A percentile compares a stretch with the other conserved stretches of the same genome.
phyloP scores from a whole-genome alignment of 2,329 filamentous ascomycete species.

The Aureobasidium subglaciale region DNA sequence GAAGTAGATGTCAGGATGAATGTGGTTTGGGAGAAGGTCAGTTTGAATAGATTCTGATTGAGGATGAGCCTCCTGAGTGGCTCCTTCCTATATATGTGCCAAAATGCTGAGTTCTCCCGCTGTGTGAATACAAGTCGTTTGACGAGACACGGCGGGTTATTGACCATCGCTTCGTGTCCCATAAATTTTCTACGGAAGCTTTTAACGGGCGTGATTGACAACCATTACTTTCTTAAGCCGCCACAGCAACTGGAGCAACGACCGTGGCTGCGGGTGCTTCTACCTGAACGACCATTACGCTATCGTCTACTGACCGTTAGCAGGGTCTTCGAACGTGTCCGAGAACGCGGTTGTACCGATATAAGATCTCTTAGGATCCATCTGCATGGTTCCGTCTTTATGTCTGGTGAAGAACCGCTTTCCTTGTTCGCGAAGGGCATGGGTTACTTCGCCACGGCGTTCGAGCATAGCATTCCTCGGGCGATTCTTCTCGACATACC shows the following conservation, averaged over 20 bases:
- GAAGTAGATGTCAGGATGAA: neutral
- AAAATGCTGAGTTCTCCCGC: no score
- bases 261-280: neutral
- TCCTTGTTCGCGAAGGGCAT: slow-evolving; percentile 3
- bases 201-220: no score
- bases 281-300: neutral
- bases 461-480: neutral
- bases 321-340: no score
- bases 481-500: slow-evolving; percentile 8
- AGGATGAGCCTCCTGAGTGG: no score
- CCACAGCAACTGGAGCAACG: neutral
- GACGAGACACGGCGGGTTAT: no score
- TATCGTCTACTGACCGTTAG: neutral
- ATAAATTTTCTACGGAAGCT: no score
- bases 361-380: slow-evolving; percentile 1
- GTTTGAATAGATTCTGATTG: no score
- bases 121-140: no score
- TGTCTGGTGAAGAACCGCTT: slow-evolving; percentile 7
- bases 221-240: neutral
- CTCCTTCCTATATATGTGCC: no score
- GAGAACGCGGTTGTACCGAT: no score
- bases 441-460: slow-evolving; percentile 6
- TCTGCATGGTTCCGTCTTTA: slow-evolving; percentile 11
- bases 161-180: no score
- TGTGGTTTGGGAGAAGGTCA: no score